phyloP scores from a whole-genome alignment of 306 rosid genomes.

The Vigna radiata region DNA sequence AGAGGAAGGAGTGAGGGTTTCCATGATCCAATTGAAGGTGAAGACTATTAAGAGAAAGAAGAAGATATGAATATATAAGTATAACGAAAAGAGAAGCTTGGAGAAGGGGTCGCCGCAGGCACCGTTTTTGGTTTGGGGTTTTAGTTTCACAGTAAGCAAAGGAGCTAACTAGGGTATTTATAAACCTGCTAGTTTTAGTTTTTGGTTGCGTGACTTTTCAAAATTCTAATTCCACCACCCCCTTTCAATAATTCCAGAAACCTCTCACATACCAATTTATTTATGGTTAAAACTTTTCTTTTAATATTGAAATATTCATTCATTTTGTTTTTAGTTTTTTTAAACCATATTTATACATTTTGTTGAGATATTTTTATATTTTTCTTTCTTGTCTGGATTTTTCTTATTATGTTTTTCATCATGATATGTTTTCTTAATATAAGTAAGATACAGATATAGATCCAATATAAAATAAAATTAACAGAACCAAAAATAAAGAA shows the following conservation, averaged over 20 bases:
- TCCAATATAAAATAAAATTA: too few relatives aligned
- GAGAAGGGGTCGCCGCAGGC: slow-evolving; percentile 50
- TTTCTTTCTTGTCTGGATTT: too few relatives aligned
- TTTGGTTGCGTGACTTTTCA: not conserved
- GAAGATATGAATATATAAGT: not conserved
- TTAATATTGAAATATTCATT: too few relatives aligned
- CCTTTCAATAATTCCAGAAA: not conserved
- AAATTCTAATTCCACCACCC: not conserved
- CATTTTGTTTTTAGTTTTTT: too few relatives aligned
- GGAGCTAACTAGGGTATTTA: not conserved
- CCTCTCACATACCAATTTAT: too few relatives aligned
- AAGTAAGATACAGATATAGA: too few relatives aligned
- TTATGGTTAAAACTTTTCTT: too few relatives aligned
- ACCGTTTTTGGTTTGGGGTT: slow-evolving; percentile 24
- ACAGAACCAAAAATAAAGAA: too few relatives aligned
- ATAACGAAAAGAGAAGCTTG: slow-evolving; percentile 38
- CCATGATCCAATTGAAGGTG: slow-evolving; percentile 34
- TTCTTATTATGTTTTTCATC: too few relatives aligned
- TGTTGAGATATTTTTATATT: too few relatives aligned
- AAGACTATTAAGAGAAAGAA: not conserved
- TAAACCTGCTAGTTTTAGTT: not conserved
- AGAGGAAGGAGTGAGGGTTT: slow-evolving; percentile 27
- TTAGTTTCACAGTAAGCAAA: not conserved
- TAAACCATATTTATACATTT: too few relatives aligned
- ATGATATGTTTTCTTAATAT: too few relatives aligned